Evolutionary conservation across 2,329 filamentous ascomycete genomes (phyloP).

Genomic region (Pyricularia sp.): DNA sequence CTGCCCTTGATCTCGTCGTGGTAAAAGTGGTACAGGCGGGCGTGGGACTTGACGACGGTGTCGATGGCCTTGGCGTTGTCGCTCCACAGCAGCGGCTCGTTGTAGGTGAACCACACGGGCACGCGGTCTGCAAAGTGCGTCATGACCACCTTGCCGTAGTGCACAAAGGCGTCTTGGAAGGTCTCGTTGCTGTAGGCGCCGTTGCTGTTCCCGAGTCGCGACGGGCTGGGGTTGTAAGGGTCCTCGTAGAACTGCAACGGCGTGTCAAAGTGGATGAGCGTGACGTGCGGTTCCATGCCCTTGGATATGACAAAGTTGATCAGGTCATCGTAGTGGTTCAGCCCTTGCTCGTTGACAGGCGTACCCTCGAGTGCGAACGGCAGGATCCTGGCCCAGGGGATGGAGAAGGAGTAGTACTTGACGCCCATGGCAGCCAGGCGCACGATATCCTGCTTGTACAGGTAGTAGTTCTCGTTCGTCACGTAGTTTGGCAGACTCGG

Average conservation of each 20-base stretch:
- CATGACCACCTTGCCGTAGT: constrained; percentile 40
- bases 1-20: constrained; percentile 36
- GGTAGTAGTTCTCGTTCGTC: constrained; percentile 38
- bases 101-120: constrained; percentile 39
- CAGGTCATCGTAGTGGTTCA: constrained; percentile 41
- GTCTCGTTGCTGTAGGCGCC: constrained; percentile 30
- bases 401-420: constrained; percentile 37
- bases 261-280: constrained; percentile 36
- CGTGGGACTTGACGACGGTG: constrained; percentile 32
- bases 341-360: constrained; percentile 35
- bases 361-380: constrained; percentile 36
- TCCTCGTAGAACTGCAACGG: constrained; percentile 19
- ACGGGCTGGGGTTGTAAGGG: constrained; percentile 20
- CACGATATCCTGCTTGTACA: constrained; percentile 43
- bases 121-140: constrained; percentile 37
- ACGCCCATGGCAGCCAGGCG: constrained; percentile 37
- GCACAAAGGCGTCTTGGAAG: constrained; percentile 35
- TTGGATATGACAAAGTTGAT: constrained; percentile 35
- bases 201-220: constrained; percentile 23
- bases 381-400: constrained; percentile 38
- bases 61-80: constrained; percentile 13
- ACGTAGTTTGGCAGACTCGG: constrained; percentile 13
- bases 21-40: constrained; percentile 38
- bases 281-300: constrained; percentile 34
- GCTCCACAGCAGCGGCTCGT: constrained; percentile 26